Percentiles rank a stretch among this genome's conserved stretches.
Conservation (phyloP, 2,329 filamentous ascomycete genomes). For the Colletotrichum noveboracense region DNA sequence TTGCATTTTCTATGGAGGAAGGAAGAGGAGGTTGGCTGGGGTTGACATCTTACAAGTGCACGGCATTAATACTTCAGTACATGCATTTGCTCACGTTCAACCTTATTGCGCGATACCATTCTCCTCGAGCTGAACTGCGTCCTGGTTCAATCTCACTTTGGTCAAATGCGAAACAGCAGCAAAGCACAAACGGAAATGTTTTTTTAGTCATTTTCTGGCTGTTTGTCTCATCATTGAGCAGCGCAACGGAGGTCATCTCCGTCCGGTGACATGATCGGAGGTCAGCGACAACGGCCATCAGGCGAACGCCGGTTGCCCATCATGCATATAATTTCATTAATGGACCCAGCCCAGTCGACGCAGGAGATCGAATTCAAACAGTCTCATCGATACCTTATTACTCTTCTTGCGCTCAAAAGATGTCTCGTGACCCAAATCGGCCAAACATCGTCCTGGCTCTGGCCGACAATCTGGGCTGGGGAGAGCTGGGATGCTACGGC, state of each 20-base stretch:
- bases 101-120: background rate
- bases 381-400: background rate
- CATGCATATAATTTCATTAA: background rate
- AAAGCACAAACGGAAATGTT: background rate
- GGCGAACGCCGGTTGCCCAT: background rate
- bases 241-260: background rate
- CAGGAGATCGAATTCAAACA: background rate
- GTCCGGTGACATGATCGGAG: background rate
- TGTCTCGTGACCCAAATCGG: slow-evolving; percentile 25
- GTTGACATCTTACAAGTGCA: fast-evolving
- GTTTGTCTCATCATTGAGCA: background rate
- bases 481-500: slow-evolving; percentile 39
- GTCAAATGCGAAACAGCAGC: background rate
- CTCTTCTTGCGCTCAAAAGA: background rate
- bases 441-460: slow-evolving; percentile 38
- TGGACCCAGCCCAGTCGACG: fast-evolving
- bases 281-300: background rate
- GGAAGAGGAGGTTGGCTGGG: fast-evolving
- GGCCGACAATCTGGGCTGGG: slow-evolving; percentile 42
- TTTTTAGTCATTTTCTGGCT: background rate
- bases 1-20: background rate
- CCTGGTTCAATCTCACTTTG: background rate
- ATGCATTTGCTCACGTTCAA: background rate
- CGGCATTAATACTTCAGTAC: fast-evolving
- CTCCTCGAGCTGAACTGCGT: background rate